Percentiles rank a stretch among this genome's conserved stretches.
These are phyloP conservation scores for Suillus decipiens DNA, from an alignment of 768 basidiomycete species.

Conservation along the genomic window DNA sequence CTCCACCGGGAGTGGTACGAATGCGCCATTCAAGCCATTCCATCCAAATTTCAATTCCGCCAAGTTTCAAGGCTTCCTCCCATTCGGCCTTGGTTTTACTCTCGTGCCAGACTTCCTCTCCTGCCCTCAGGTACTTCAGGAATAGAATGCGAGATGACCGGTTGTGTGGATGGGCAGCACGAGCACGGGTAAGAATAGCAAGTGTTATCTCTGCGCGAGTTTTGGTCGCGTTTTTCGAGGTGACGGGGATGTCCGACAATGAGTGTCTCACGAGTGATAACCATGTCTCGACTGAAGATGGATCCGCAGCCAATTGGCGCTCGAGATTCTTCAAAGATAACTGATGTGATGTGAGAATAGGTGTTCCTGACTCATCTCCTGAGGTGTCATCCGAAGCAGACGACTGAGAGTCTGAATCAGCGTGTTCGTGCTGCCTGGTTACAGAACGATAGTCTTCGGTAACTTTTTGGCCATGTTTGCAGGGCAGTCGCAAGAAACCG, in stretches of 20 bases:
- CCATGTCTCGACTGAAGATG: slow-evolving; percentile 61
- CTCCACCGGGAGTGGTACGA: slow-evolving; percentile 44
- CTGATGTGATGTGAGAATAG: slow-evolving; percentile 55
- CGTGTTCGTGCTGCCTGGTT: slow-evolving; percentile 28
- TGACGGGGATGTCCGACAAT: slow-evolving; percentile 58
- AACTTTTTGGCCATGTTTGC: slow-evolving; percentile 33
- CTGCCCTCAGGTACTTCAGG: slow-evolving; percentile 68
- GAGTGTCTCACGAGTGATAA: slow-evolving; percentile 62
- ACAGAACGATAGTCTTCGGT: slow-evolving; percentile 57
- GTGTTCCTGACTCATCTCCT: slow-evolving; percentile 33
- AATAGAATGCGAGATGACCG: slow-evolving; percentile 49
- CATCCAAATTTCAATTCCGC: slow-evolving; percentile 65
- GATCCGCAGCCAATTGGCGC: slow-evolving; percentile 48
- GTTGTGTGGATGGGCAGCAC: slow-evolving; percentile 56
- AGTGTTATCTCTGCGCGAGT: slow-evolving; percentile 71
- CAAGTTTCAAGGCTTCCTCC: slow-evolving; percentile 60
- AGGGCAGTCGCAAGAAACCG: slow-evolving; percentile 63
- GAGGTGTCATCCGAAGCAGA: slow-evolving; percentile 36
- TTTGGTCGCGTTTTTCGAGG: slow-evolving; percentile 68
- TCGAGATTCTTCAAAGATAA: slow-evolving; percentile 61
- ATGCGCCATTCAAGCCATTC: slow-evolving; percentile 83
- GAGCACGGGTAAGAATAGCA: slow-evolving; percentile 66
- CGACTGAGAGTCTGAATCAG: slow-evolving; percentile 39
- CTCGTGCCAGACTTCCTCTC: slow-evolving; percentile 70
- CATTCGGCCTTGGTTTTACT: slow-evolving; percentile 62